Conservation (phyloP, 768 basidiomycete species). For the Pleurotus pulmonarius region DNA sequence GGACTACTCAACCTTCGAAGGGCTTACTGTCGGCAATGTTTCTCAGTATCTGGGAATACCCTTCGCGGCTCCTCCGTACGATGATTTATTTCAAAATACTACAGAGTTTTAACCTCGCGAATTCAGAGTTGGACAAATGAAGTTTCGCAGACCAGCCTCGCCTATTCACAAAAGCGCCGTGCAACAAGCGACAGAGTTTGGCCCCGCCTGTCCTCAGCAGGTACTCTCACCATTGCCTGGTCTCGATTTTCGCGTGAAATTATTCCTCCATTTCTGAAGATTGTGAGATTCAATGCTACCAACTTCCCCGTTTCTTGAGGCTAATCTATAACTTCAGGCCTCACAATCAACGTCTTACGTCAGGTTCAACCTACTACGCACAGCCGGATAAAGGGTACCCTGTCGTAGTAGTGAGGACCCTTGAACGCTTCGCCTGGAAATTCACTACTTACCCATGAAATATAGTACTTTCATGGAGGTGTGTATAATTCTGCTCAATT, state of each 20-base stretch:
- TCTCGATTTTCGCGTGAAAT: slow-evolving; percentile 14
- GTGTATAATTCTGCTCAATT: background rate
- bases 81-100: background rate
- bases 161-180: slow-evolving; percentile 26
- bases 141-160: slow-evolving; percentile 29
- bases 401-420: slow-evolving; percentile 33
- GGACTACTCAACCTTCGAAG: slow-evolving; percentile 23
- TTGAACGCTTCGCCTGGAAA: slow-evolving; percentile 14
- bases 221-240: slow-evolving; percentile 12
- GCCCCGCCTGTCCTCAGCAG: slow-evolving; percentile 39
- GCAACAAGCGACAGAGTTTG: slow-evolving; percentile 29
- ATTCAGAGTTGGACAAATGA: slow-evolving; percentile 26
- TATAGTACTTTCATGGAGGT: slow-evolving; percentile 30
- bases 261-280: slow-evolving; percentile 21
- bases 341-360: slow-evolving; percentile 37
- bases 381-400: slow-evolving; percentile 26
- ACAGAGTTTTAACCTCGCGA: background rate
- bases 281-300: slow-evolving; percentile 15
- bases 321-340: slow-evolving; percentile 22
- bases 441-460: slow-evolving; percentile 5
- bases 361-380: slow-evolving; percentile 23
- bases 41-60: slow-evolving; percentile 36
- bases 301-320: background rate
- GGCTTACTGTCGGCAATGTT: slow-evolving; percentile 17
- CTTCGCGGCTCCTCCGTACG: slow-evolving; percentile 35